Evolutionary conservation across 805 yeast genomes (phyloP), one percentile per base, ranked within the genome.

Genomic region (Pichia occidentalis): DNA sequence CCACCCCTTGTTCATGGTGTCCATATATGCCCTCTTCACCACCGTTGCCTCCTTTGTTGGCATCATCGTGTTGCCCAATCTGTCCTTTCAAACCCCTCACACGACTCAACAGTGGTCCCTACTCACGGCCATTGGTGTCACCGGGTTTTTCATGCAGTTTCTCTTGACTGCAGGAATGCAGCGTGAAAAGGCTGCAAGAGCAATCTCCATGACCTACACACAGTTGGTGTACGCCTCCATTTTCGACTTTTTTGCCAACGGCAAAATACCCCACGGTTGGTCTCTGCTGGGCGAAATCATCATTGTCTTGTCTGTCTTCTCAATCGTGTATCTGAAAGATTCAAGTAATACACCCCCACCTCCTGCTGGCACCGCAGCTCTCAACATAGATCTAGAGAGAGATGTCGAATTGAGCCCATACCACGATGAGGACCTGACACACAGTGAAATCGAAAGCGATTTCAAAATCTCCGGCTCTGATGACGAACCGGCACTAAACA

Each of bases 81-180:
- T 80, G 40, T 52, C 70, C 2, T 77, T 84, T 54, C 74, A 68
- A 41, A 48, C 72, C 1, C 95, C 95, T 1, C 70, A 67, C 13
- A 71, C 73, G n/a, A 21, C 47, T 1, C 64, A 63, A 49, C 90
- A 85, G 56, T 84, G 95, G 92, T 46, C 62, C 2, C 60, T 83
- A 16, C 70, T 87, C 45, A 39, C 61, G 1, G 54, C 70, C 17
- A 68, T 85, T 42, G 95, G 95, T 3, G 44, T 80, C 2, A 70
- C 83, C 37, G 97, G 97, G 0, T 88, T 87, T 58, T 60, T 77
- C 43, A 82, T 81, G 79, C 96, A 88, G 57, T 79, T 77, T 51
- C 62, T 80, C 25, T 59, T 84, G 33, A 84, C 96, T 0, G 76
- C 85, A 7, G 96, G 95, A 1, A 71, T 87, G 35, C 95, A 85